Conservation (phyloP, 768 basidiomycete genomes). For the Psilocybe cyanescens region DNA sequence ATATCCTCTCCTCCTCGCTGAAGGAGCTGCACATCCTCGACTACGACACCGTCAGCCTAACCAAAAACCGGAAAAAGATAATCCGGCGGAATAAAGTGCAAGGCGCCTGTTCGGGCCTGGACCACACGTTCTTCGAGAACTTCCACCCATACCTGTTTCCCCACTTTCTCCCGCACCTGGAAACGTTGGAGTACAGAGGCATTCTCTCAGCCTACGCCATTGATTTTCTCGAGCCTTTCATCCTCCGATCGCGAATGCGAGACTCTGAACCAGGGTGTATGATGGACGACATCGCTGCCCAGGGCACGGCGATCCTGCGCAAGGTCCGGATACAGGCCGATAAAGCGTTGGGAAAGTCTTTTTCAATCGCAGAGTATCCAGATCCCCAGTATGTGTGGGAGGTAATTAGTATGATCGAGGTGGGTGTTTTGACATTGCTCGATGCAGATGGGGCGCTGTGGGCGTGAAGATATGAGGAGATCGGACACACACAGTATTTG, state of each 20-base stretch:
- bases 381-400: conserved; percentile 22
- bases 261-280: neutral
- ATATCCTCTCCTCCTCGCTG: conserved; percentile 1
- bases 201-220: conserved; percentile 15
- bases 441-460: conserved; percentile 15
- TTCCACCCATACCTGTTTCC: conserved; percentile 17
- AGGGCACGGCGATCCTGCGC: conserved; percentile 10
- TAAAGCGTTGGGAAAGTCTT: conserved; percentile 11
- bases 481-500: too few species aligned
- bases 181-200: conserved; percentile 17
- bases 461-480: neutral
- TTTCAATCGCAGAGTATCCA: conserved; percentile 19
- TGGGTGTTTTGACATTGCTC: conserved; percentile 11
- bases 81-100: neutral
- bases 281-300: neutral
- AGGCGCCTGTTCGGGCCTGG: conserved; percentile 3
- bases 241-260: conserved; percentile 19
- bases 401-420: conserved; percentile 17
- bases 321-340: conserved; percentile 14
- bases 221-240: conserved; percentile 22
- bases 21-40: conserved; percentile 14
- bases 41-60: neutral
- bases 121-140: conserved; percentile 17
- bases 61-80: neutral
- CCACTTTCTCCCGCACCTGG: conserved; percentile 16